phyloP scores from a whole-genome alignment of 768 basidiomycete species.

The Auricularia sp. region DNA sequence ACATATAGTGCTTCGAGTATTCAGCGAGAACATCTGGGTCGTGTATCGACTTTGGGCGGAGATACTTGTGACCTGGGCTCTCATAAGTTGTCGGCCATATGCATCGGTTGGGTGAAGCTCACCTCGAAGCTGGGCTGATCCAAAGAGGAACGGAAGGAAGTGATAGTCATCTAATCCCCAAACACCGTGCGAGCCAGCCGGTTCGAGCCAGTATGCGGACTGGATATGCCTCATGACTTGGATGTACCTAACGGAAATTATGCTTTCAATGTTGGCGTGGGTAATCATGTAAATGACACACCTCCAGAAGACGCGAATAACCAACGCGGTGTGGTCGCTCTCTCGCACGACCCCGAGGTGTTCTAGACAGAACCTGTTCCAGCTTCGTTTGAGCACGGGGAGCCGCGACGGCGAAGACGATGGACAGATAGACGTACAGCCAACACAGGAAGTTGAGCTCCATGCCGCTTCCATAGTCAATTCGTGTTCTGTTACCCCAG shows the following conservation, averaged over 20 bases:
- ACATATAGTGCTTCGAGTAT: slow-evolving; percentile 89
- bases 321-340: slow-evolving; percentile 64
- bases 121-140: slow-evolving; percentile 70
- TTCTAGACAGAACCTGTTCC: slow-evolving; percentile 65
- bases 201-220: slow-evolving; percentile 94
- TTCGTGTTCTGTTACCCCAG: slow-evolving; percentile 86
- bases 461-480: slow-evolving; percentile 99
- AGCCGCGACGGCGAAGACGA: not conserved
- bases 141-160: slow-evolving; percentile 86
- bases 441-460: slow-evolving; percentile 96
- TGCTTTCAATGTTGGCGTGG: not conserved
- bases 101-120: not conserved
- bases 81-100: not conserved
- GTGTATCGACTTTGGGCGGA: slow-evolving; percentile 87
- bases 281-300: slow-evolving; percentile 20
- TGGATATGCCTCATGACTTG: slow-evolving; percentile 78
- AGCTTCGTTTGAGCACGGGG: not conserved
- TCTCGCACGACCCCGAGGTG: slow-evolving; percentile 53
- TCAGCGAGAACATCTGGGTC: slow-evolving; percentile 87
- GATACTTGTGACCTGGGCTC: slow-evolving; percentile 68
- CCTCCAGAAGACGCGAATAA: slow-evolving; percentile 86
- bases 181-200: slow-evolving; percentile 97
- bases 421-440: slow-evolving; percentile 50
- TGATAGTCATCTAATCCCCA: slow-evolving; percentile 98
- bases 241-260: slow-evolving; percentile 42